phyloP scores from a whole-genome alignment of 768 basidiomycete species.

The Lentinula aciculospora region DNA sequence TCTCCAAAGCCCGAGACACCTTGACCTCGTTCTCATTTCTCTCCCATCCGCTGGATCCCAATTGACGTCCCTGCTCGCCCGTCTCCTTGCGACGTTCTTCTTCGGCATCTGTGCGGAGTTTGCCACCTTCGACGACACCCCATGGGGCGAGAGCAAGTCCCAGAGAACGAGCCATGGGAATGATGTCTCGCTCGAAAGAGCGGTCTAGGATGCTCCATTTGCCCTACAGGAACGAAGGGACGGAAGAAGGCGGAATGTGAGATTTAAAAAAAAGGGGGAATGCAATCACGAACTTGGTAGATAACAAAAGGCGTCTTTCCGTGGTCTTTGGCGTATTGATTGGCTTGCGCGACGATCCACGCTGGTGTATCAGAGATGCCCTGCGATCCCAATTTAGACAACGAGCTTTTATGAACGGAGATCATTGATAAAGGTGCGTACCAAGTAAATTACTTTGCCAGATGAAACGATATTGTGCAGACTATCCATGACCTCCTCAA shows the following conservation, averaged over 20 bases:
- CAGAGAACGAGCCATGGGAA: constrained; percentile 22
- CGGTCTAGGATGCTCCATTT: constrained; percentile 25
- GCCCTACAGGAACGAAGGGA: constrained; percentile 12
- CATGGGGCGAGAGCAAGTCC: constrained; percentile 25
- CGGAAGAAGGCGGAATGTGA: neutral
- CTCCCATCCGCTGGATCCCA: constrained; percentile 20
- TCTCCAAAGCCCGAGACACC: constrained; percentile 27
- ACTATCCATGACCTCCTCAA: constrained; percentile 12
- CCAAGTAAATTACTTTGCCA: constrained; percentile 38
- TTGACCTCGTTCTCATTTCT: constrained; percentile 26
- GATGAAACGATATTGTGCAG: constrained; percentile 33
- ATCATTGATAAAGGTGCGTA: neutral
- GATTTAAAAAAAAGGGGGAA: neutral
- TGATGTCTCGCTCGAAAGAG: constrained; percentile 38
- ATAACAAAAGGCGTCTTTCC: constrained; percentile 25
- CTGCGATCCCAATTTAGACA: constrained; percentile 3
- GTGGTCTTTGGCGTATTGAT: constrained; percentile 17
- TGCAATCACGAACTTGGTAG: neutral
- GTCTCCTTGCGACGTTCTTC: constrained; percentile 5
- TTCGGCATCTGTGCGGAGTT: constrained; percentile 46
- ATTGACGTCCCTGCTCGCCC: constrained; percentile 33
- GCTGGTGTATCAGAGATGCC: constrained; percentile 17
- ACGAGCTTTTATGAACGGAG: neutral
- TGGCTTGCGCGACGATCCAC: constrained; percentile 6
- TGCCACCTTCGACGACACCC: constrained; percentile 24